phyloP scores from a whole-genome alignment of 441 rosid genomes.

The Bocquillonia castaneifolia region DNA sequence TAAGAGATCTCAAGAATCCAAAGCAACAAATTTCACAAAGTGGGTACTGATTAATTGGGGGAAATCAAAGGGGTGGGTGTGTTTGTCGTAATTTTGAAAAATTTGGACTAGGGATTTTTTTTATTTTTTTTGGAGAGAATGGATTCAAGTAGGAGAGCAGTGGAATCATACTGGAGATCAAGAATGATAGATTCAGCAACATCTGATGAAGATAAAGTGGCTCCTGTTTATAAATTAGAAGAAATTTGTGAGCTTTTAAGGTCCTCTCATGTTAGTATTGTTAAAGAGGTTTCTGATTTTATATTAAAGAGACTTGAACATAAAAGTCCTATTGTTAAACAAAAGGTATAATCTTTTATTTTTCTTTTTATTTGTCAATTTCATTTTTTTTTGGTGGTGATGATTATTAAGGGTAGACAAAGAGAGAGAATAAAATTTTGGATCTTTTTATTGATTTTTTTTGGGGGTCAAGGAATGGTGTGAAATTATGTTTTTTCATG shows the following conservation, averaged over 20 bases:
- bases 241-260: conserved; percentile 90
- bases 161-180: conserved; percentile 97
- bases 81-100: not conserved
- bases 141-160: conserved; percentile 99
- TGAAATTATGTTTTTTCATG: too few species aligned
- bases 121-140: conserved; percentile 25
- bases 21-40: not conserved
- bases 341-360: conserved; percentile 60
- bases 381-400: too few species aligned
- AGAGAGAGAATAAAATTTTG: too few species aligned
- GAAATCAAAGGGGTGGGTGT: not conserved
- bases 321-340: conserved; percentile 87
- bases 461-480: too few species aligned
- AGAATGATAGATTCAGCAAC: conserved; percentile 87
- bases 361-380: not conserved
- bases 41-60: conserved; percentile 10
- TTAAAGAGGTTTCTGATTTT: conserved; percentile 81
- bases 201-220: conserved; percentile 80
- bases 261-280: conserved; percentile 71
- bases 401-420: too few species aligned
- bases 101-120: not conserved
- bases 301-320: conserved; percentile 83
- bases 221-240: conserved; percentile 92
- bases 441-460: too few species aligned
- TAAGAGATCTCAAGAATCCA: too few species aligned